Evolutionary conservation across 306 rosid genomes (phyloP), one percentile per base, ranked within the genome.

Genomic region (Crataegus laevigata): DNA sequence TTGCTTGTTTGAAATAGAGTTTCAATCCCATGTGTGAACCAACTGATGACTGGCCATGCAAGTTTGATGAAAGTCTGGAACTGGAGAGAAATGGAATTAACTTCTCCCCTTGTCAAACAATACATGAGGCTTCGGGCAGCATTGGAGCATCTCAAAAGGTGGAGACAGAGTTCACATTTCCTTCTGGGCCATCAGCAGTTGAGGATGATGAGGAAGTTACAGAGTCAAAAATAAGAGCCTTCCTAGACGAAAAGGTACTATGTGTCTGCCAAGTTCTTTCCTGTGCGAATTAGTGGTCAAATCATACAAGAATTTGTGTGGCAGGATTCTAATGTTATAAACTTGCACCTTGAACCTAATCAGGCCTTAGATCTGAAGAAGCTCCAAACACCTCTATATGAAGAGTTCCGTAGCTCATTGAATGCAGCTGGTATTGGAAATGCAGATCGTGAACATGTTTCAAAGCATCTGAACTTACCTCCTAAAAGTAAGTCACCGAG

Each of bases 161-260:
- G 59, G 84, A 84, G 74, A 80, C 59, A 55, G 87, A 81, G 26
- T 86, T 88, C 75, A 75, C 88, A 63, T 88, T 85, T 85, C 84
- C 87, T 72, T 75, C 81, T 75, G 90, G 91, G 73, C 91, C 89
- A 76, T 47, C 75, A 55, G 86, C 79, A 28, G 87, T 72, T 63
- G 98, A 91, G 76, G 96, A 94, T 71, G 96, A 94, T 57, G 97
- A 91, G 74, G 98, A 94, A 79, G 91, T 94, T 59, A 90, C 97
- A 0, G 98, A 93, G 61, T 85, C 84, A 38, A 94, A 94, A 85
- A 94, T 94, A 78, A 87, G 89, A 90, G 92, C 89, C 78, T 94
- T 94, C 83, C 79, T 94, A 51, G 97, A 91, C 68, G 94, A 82
- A 36, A 94, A 91, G 97, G 97, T 94, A 74, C 75, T 64, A 9